A percentile compares a stretch with the other conserved stretches of the same genome.
Conservation (phyloP, 176 grass and related monocot genomes). For the Saccharum officinarum region DNA sequence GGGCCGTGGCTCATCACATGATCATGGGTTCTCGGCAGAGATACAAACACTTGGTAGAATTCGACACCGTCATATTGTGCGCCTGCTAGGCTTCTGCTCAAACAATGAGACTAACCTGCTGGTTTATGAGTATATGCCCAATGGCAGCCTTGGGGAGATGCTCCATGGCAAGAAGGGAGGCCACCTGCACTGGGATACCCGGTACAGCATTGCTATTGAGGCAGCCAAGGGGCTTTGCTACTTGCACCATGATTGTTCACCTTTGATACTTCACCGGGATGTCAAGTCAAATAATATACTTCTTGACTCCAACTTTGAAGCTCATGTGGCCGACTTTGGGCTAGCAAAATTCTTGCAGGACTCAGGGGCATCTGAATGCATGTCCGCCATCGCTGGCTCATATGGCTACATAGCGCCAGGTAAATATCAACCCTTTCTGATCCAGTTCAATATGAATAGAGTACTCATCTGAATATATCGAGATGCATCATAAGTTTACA, state of each 20-base stretch:
- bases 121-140: constrained; percentile 98
- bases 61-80: constrained; percentile 92
- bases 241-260: constrained; percentile 96
- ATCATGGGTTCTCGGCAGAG: constrained; percentile 93
- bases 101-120: constrained; percentile 96
- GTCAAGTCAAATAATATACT: constrained; percentile 99
- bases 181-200: constrained; percentile 79
- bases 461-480: not conserved
- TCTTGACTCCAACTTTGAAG: constrained; percentile 85
- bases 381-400: constrained; percentile 93
- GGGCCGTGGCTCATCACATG: constrained; percentile 75
- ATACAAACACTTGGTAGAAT: constrained; percentile 97
- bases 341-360: constrained; percentile 87
- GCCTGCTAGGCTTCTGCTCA: constrained; percentile 87
- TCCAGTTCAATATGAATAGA: not conserved
- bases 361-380: constrained; percentile 82
- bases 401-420: constrained; percentile 99
- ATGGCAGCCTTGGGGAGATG: constrained; percentile 92
- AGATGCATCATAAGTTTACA: not conserved
- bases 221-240: constrained; percentile 97
- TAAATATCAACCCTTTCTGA: constrained; percentile 20
- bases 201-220: constrained; percentile 86
- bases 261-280: constrained; percentile 87
- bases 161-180: constrained; percentile 93
- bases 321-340: constrained; percentile 90